Evolutionary conservation across 140 eudicot species (phyloP), one percentile per base, ranked within the genome.

Genomic region (Bidens hawaiensis): DNA sequence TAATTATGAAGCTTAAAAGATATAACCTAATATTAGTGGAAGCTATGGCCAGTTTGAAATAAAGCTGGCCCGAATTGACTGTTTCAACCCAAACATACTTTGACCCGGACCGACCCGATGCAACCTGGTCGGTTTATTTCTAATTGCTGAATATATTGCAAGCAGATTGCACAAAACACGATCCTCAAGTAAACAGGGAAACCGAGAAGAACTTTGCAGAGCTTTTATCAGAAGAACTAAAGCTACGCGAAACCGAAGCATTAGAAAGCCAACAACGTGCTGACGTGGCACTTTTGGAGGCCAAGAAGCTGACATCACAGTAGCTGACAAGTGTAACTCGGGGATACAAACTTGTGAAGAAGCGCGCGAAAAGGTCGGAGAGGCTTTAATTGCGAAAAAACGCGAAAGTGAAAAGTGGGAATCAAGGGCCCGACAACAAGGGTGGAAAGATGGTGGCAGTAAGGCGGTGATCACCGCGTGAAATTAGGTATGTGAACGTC

Each of bases 291-390:
- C 80, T 93, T 14, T 88, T 93, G 4, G 96, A 93, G 74, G 95
- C 97, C 23, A 89, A 85, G 55, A 89, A 93, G 75, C 33, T 93
- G 78, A 83, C 99, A 21, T 93, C 97, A 34, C 96, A 88, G 19
- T 93, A 79, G 99, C 99, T 26, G 99, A 93, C 68, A 93, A 93
- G 62, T 93, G 99, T 70, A 93, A 93, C 72, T 93, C 99, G 10
- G 99, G 99, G 28, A 93, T 93, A 96, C 95, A 85, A 72, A 93
- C 99, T 9, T 93, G 99, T 59, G 99, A 93, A 78, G 96, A 85
- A 77, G 99, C 99, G 28, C 80, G 99, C 62, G 99, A 85, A 78
- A 93, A 93, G 41, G 83, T 96, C 17, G 96, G 88, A 79, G 82
- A 75, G 8, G 79, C 95, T 62, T 64, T 93, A 47, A n/a, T 72